Evolutionary conservation across 352 stramenopile species (phyloP).

Genomic region (Globisporangium recalcitrans): DNA sequence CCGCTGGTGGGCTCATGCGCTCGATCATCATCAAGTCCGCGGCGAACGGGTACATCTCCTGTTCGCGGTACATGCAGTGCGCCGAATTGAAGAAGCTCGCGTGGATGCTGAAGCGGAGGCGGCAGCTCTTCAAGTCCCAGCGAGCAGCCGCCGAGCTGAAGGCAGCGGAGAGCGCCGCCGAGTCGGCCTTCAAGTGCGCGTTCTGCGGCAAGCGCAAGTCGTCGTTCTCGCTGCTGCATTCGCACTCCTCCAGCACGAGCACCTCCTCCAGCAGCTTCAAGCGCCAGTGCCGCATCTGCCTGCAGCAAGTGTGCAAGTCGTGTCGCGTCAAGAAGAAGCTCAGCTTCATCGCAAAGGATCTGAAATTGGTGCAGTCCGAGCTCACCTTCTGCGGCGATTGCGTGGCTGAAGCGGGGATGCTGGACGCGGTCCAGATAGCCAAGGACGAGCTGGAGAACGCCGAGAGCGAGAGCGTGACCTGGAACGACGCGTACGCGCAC

Average conservation of each 20-base stretch:
- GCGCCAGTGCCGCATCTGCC: not conserved
- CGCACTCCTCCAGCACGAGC: not conserved
- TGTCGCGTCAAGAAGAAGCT: not conserved
- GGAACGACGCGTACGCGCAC: not conserved
- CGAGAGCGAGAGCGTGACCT: not conserved
- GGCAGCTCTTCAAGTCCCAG: conserved; percentile 3
- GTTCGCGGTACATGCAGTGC: conserved; percentile 22
- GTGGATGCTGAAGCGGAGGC: conserved; percentile 4
- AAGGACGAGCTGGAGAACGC: not conserved
- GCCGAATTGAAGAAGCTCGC: conserved; percentile 11
- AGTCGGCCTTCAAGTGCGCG: not conserved
- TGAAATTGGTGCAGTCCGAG: not conserved
- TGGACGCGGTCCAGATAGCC: not conserved
- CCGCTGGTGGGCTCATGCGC: conserved; percentile 36
- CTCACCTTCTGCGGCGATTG: not conserved
- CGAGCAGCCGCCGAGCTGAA: not conserved
- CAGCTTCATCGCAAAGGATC: not conserved
- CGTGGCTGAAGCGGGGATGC: not conserved
- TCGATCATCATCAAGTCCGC: conserved; percentile 33
- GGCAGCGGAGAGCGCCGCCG: not conserved
- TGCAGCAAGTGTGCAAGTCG: conserved; percentile 4
- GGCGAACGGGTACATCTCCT: conserved; percentile 24
- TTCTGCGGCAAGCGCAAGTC: conserved; percentile 1
- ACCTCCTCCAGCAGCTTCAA: not conserved
- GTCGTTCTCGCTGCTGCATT: not conserved